A percentile compares a stretch with the other conserved stretches of the same genome.
phyloP scores from a whole-genome alignment of 176 grass and related monocot species.

The Chloris gayana region DNA sequence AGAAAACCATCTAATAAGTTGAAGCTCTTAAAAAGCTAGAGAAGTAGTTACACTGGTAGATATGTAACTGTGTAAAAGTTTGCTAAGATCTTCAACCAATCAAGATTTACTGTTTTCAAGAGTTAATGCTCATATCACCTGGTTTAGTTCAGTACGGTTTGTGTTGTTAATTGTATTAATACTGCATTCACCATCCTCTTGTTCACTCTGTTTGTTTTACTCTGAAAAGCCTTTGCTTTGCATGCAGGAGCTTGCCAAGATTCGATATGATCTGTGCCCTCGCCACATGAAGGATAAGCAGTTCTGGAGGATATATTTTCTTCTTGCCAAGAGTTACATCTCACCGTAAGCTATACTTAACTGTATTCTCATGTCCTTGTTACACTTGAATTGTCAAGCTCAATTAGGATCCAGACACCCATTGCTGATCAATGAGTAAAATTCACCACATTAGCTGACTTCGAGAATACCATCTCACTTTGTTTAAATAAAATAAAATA shows the following conservation, averaged over 20 bases:
- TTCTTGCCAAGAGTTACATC: conserved; percentile 68
- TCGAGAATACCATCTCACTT: conserved; percentile 10
- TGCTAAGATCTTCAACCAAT: not conserved
- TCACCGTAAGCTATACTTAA: conserved; percentile 61
- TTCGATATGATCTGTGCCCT: conserved; percentile 86
- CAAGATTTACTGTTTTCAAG: not conserved
- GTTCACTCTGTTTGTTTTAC: not conserved
- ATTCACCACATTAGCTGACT: conserved; percentile 12
- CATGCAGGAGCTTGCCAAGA: conserved; percentile 76
- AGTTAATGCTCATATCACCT: not conserved
- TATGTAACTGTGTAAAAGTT: not conserved
- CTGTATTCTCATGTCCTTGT: not conserved
- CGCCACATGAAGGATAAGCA: conserved; percentile 86
- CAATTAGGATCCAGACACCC: not conserved
- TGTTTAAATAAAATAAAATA: not conserved
- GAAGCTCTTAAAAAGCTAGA: not conserved
- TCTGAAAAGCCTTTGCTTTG: not conserved
- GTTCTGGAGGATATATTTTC: conserved; percentile 92
- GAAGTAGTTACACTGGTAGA: not conserved
- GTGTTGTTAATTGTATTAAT: not conserved
- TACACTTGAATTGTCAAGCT: not conserved
- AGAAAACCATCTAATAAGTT: not conserved
- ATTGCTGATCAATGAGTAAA: not conserved
- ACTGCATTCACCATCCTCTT: not conserved
- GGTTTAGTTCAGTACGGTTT: not conserved